Base-by-base conservation (phyloP, 805 yeast genomes). In the Hermanozyma aechmeae region DNA sequence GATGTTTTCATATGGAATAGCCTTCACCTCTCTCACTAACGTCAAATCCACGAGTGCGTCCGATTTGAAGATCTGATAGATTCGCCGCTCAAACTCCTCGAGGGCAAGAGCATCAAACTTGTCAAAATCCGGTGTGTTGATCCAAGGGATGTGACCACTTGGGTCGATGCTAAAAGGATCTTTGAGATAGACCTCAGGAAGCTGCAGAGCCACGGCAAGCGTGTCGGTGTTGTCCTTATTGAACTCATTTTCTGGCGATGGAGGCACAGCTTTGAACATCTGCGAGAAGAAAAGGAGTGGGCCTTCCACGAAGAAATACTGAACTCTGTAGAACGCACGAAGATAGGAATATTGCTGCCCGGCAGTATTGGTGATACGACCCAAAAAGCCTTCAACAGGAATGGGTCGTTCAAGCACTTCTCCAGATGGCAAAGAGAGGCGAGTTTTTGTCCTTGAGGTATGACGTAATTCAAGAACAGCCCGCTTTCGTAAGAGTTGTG, bases 371-470 rank as follows among this genome's bases (percentile, higher is more conserved):
- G 77, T 65, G 17, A 79, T 47, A 28, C 77, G 64, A 3, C 71
- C 56, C 13, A 87, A 50, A 47, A 81, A 86, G 0, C 97, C 97
- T 54, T 89, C 97, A 7, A 85, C 51, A 0, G 95, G 77, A 0
- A 56, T 29, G 0, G 96, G 96, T 45, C 80, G 94, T 29, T 15
- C 21, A 8, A 35, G 13, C 3, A 19, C 7, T 7, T 17, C 6
- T 2, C 29, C 42, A 18, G 40, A 17, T 29, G 30, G 28, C 3
- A 12, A 14, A 1, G 15, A 21, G 2, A 61, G 45, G 2, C 24
- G 22, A 28, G 57, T 45, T 4, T 71, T 58, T 32, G 63, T 61
- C 30, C 65, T 66, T 11, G 46, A 39, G 15, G 65, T 45, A 13
- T 57, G 63, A 24, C 93, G 58, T 13, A 80, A 49, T 45, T 86